A percentile compares a stretch with the other conserved stretches of the same genome.
Evolutionary conservation across 306 rosid species (phyloP).

Genomic region (Vachellia collinsii): DNA sequence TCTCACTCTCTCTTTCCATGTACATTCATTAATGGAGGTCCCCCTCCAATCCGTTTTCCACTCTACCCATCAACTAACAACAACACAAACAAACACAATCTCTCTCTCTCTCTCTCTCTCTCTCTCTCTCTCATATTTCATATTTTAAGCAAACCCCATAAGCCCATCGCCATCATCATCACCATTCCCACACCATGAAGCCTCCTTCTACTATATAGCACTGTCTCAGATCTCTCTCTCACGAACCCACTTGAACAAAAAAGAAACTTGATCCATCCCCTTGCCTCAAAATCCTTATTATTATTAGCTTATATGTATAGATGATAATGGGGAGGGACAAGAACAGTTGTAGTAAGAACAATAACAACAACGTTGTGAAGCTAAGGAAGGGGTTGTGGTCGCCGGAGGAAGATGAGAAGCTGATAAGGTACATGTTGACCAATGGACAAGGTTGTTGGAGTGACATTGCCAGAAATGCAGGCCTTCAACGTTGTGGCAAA

Average conservation of each 20-base stretch:
- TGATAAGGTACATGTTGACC: constrained; percentile 82
- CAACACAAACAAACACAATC: constrained; percentile 81
- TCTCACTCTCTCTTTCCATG: constrained; percentile 47
- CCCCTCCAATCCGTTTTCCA: constrained; percentile 99
- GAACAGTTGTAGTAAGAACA: background rate
- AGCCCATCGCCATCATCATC: constrained; percentile 58
- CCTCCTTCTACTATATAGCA: constrained; percentile 54
- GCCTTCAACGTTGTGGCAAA: constrained; percentile 86
- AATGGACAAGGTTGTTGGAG: constrained; percentile 98
- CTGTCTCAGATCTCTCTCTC: constrained; percentile 49
- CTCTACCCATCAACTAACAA: constrained; percentile 91
- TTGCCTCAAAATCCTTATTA: background rate
- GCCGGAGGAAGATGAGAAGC: constrained; percentile 94
- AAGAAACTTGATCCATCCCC: background rate
- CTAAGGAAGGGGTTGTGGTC: constrained; percentile 91
- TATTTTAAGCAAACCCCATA: constrained; percentile 84
- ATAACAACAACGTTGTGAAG: constrained; percentile 34
- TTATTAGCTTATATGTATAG: constrained; percentile 7
- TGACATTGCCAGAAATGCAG: constrained; percentile 87
- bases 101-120: constrained; percentile 33
- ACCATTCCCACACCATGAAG: constrained; percentile 75
- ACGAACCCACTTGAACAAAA: constrained; percentile 31
- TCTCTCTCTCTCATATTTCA: constrained; percentile 42
- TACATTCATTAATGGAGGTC: constrained; percentile 66
- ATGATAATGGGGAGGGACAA: constrained; percentile 38